Percentiles rank a stretch among this genome's conserved stretches.
Conservation (phyloP, 371 early-diverging fungal genomes). For the Apophysomyces elegans region DNA sequence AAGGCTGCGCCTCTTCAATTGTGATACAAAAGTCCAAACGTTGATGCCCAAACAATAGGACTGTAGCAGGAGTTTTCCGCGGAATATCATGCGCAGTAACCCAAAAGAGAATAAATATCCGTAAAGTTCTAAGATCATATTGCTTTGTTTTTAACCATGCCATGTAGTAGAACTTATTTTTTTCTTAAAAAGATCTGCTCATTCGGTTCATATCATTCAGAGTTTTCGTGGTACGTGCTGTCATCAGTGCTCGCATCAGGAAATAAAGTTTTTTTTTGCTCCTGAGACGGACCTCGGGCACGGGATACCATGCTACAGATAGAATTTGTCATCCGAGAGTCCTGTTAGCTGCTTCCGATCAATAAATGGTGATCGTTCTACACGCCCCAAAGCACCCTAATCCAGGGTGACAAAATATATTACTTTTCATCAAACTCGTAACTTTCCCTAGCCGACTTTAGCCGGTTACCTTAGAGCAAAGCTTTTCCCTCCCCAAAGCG, state of each 20-base stretch:
- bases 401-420: background rate
- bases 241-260: conserved; percentile 7
- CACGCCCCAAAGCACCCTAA: background rate
- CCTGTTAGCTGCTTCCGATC: background rate
- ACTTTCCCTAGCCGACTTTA: background rate
- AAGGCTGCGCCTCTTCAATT: background rate
- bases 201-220: background rate
- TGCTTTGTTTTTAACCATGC: background rate
- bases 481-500: background rate
- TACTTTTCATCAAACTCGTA: background rate
- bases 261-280: background rate
- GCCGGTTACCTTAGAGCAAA: background rate
- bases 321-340: conserved; percentile 1
- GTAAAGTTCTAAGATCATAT: background rate
- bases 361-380: background rate
- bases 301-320: background rate
- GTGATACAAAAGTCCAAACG: conserved; percentile 1
- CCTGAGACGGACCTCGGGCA: background rate
- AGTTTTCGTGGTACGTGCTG: conserved; percentile 7
- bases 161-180: background rate
- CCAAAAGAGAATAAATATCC: background rate
- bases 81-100: conserved; percentile 7
- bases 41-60: background rate
- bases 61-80: background rate
- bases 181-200: background rate